These are phyloP conservation scores for Trichosporon inkin DNA, from an alignment of 1,284 basidiomycete genomes.

Conservation along the genomic window DNA sequence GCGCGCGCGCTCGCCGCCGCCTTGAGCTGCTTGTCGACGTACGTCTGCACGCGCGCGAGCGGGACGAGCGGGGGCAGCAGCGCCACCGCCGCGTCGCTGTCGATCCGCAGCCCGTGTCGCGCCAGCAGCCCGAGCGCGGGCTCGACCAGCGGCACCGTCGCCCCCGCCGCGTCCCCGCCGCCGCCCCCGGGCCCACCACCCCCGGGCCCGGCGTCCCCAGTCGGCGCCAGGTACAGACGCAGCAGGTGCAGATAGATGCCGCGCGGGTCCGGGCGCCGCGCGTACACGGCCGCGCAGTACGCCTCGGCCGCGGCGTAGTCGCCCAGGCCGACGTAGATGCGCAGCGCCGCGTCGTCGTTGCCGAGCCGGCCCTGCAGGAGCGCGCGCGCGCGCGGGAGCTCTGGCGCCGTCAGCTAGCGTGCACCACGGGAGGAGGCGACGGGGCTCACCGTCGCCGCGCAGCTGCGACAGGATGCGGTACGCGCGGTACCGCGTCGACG, in stretches of 20 bases:
- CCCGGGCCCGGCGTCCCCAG: neutral
- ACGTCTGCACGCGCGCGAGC: slow-evolving; percentile 56
- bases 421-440: slow-evolving; percentile 7
- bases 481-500: slow-evolving; percentile 66
- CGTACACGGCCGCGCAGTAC: slow-evolving; percentile 81
- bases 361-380: slow-evolving; percentile 83
- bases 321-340: slow-evolving; percentile 80
- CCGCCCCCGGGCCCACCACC: neutral
- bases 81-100: slow-evolving; percentile 72
- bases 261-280: slow-evolving; percentile 56
- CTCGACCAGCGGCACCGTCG: slow-evolving; percentile 54
- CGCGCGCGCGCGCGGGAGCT: slow-evolving; percentile 81
- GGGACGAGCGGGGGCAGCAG: slow-evolving; percentile 84
- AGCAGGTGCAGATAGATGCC: slow-evolving; percentile 79
- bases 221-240: slow-evolving; percentile 69
- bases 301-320: slow-evolving; percentile 83
- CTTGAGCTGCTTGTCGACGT: slow-evolving; percentile 52
- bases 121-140: slow-evolving; percentile 81
- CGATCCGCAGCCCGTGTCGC: slow-evolving; percentile 73
- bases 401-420: slow-evolving; percentile 48
- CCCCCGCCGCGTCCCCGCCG: slow-evolving; percentile 5
- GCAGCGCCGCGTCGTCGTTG: slow-evolving; percentile 85
- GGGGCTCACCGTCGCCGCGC: slow-evolving; percentile 63
- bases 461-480: slow-evolving; percentile 74
- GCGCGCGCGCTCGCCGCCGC: slow-evolving; percentile 40